Percentiles rank a stretch among this genome's conserved stretches.
phyloP scores from a whole-genome alignment of 345 rosid genomes.

The Theobroma cacao region DNA sequence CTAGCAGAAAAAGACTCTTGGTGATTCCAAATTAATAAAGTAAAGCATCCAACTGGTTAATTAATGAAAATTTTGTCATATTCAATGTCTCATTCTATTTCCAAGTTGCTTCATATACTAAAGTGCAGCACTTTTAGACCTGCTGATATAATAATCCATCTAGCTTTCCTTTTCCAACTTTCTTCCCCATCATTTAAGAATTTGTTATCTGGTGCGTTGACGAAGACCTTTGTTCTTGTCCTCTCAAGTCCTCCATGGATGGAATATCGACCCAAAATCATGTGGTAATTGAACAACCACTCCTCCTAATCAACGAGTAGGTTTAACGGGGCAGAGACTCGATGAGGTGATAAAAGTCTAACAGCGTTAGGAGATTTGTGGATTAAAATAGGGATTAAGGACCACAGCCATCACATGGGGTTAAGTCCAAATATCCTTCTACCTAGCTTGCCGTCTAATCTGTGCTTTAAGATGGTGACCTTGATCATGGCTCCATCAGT shows the following conservation, averaged over 20 bases:
- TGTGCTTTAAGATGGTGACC: neutral
- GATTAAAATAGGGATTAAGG: neutral
- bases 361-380: neutral
- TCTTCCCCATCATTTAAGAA: neutral
- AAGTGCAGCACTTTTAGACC: neutral
- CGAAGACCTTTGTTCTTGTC: neutral
- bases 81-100: neutral
- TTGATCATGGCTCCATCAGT: neutral
- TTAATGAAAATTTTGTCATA: neutral
- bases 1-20: neutral
- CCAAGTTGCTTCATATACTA: neutral
- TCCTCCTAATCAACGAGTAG: neutral
- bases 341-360: neutral
- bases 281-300: constrained; percentile 1
- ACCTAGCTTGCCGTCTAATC: neutral
- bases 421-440: neutral
- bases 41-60: neutral
- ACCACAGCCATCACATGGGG: neutral
- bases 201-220: neutral
- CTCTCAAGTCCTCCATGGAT: neutral
- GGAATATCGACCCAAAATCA: neutral
- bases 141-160: neutral
- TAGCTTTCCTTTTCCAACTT: neutral
- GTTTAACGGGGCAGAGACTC: neutral
- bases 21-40: neutral